These are phyloP conservation scores for Triticum monococcum DNA, from an alignment of 176 grass and related monocot species.

Conservation along the genomic window DNA sequence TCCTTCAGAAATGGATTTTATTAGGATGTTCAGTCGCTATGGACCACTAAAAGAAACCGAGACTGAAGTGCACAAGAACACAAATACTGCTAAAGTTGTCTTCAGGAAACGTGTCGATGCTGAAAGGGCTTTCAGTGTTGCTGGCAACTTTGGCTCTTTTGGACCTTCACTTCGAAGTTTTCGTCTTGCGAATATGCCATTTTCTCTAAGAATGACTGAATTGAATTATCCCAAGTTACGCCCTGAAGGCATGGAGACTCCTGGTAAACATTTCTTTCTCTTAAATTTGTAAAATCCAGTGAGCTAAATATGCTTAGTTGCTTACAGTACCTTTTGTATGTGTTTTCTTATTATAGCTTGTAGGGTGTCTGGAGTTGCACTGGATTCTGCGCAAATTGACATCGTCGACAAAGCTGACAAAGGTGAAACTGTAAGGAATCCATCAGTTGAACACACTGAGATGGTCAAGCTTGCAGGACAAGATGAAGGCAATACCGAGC, in stretches of 20 bases:
- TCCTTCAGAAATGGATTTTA: conserved; percentile 64
- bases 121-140: conserved; percentile 63
- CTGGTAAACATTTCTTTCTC: conserved; percentile 12
- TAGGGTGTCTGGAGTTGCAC: neutral
- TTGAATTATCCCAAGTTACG: conserved; percentile 1
- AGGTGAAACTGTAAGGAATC: conserved; percentile 12
- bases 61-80: conserved; percentile 56
- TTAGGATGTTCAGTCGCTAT: conserved; percentile 61
- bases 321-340: conserved; percentile 7
- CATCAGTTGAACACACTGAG: neutral
- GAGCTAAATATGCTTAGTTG: conserved; percentile 1
- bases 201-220: neutral
- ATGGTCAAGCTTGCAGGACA: neutral
- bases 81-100: conserved; percentile 53
- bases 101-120: conserved; percentile 74
- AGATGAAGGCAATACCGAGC: neutral
- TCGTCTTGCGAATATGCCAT: conserved; percentile 52
- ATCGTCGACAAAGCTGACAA: neutral
- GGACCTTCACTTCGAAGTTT: conserved; percentile 64
- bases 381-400: conserved; percentile 18
- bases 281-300: neutral
- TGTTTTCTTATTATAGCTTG: conserved; percentile 5
- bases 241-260: conserved; percentile 12
- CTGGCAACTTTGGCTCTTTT: conserved; percentile 65
- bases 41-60: conserved; percentile 66